Evolutionary conservation across 2,329 filamentous ascomycete species (phyloP).

Genomic region (Colletotrichum falcatum): DNA sequence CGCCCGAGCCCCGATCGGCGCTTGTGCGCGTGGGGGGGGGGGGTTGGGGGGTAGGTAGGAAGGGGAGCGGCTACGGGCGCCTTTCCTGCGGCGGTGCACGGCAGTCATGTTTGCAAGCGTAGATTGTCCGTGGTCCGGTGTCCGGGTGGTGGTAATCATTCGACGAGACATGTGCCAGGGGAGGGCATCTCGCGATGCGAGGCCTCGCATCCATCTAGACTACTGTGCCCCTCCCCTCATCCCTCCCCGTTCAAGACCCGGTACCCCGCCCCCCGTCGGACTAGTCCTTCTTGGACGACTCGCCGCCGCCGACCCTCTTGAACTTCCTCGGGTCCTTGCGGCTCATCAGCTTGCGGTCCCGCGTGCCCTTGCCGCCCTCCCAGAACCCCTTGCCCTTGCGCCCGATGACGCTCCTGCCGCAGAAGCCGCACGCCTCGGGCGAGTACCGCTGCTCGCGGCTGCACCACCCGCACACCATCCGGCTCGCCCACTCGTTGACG

Average conservation of each 20-base stretch:
- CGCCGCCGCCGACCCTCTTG: slow-evolving; percentile 66
- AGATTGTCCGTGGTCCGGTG: background rate
- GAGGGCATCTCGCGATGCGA: background rate
- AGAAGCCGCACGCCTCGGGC: slow-evolving; percentile 80
- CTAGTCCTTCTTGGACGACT: slow-evolving; percentile 50
- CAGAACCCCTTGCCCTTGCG: slow-evolving; percentile 78
- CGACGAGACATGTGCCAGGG: background rate
- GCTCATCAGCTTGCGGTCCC: slow-evolving; percentile 78
- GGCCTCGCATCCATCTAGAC: background rate
- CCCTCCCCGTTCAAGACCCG: background rate
- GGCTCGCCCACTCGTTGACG: slow-evolving; percentile 82
- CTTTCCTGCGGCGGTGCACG: background rate
- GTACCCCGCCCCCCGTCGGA: no score
- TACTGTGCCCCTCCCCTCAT: background rate
- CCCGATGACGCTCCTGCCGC: slow-evolving; percentile 76
- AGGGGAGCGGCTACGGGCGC: background rate
- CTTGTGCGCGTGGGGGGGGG: slow-evolving; percentile 1
- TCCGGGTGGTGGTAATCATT: background rate
- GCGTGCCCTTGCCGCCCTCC: slow-evolving; percentile 88
- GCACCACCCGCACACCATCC: slow-evolving; percentile 86
- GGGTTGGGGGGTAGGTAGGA: no score
- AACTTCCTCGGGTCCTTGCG: slow-evolving; percentile 82
- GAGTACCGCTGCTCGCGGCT: slow-evolving; percentile 84
- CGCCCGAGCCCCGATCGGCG: slow-evolving; percentile 18
- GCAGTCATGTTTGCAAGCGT: background rate